Percentiles rank a stretch among this genome's conserved stretches.
phyloP scores from a whole-genome alignment of 148 eudicot genomes.

The Rhododendron simsii region DNA sequence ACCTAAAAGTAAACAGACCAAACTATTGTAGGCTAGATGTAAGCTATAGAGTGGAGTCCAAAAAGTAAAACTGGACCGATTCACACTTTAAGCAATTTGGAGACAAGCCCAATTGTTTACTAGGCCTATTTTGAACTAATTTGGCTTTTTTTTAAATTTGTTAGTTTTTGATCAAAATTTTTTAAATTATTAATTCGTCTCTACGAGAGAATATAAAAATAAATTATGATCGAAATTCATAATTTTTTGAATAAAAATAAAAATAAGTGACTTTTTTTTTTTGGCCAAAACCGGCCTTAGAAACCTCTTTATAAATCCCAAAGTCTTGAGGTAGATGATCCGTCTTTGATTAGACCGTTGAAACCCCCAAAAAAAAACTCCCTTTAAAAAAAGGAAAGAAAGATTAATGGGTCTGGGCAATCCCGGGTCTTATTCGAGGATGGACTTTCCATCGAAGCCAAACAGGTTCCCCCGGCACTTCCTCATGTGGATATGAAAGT shows the following conservation, averaged over 20 bases:
- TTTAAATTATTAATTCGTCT: no score
- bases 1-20: background rate
- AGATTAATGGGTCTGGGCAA: background rate
- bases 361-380: no score
- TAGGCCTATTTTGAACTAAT: no score
- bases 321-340: accelerated
- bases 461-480: background rate
- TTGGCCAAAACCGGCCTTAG: no score
- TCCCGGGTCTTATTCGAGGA: background rate
- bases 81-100: background rate
- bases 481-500: background rate
- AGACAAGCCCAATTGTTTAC: background rate
- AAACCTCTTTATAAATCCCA: no score
- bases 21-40: background rate
- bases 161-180: no score
- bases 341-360: no score
- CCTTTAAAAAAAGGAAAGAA: background rate
- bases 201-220: no score
- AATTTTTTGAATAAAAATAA: no score
- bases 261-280: no score
- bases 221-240: no score
- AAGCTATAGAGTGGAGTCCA: background rate
- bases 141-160: no score
- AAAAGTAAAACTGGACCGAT: background rate
- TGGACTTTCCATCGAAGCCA: background rate